Conservation (phyloP, 176 grass and related monocot genomes). For the Alopecurus myosuroides region DNA sequence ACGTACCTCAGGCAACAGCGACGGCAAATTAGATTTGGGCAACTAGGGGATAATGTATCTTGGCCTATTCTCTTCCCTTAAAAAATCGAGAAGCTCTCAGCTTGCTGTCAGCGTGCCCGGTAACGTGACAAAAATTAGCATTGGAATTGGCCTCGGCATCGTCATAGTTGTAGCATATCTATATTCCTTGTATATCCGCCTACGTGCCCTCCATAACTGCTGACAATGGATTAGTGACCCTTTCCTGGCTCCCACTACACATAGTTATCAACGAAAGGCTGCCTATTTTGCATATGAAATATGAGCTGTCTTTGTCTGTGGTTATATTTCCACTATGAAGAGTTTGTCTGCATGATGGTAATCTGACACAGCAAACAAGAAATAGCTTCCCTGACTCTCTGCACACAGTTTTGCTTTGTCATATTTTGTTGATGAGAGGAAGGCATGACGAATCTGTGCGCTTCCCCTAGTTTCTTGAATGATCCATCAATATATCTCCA, state of each 20-base stretch:
- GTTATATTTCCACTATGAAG: not conserved
- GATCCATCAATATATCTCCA: not conserved
- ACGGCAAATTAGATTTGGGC: not conserved
- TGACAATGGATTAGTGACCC: not conserved
- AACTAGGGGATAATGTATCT: constrained; percentile 6
- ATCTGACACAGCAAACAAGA: not conserved
- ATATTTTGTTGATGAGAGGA: not conserved
- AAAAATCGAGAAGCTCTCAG: not conserved
- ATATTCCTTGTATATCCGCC: not conserved
- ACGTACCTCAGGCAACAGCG: not conserved
- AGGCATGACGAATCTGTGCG: not conserved
- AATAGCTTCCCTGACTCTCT: not conserved
- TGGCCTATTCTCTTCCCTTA: not conserved
- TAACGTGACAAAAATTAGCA: not conserved
- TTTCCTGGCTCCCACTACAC: not conserved
- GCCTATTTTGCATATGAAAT: not conserved
- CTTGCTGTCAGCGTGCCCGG: not conserved
- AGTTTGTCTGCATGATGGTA: not conserved
- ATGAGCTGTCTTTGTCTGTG: not conserved
- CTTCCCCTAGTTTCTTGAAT: not conserved
- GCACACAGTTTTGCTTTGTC: not conserved
- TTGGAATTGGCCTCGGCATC: not conserved
- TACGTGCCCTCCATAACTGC: not conserved
- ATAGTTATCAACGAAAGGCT: not conserved
- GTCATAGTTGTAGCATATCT: not conserved